phyloP scores from a whole-genome alignment of 1,284 basidiomycete genomes.

The Stygiomarasmius scandens region DNA sequence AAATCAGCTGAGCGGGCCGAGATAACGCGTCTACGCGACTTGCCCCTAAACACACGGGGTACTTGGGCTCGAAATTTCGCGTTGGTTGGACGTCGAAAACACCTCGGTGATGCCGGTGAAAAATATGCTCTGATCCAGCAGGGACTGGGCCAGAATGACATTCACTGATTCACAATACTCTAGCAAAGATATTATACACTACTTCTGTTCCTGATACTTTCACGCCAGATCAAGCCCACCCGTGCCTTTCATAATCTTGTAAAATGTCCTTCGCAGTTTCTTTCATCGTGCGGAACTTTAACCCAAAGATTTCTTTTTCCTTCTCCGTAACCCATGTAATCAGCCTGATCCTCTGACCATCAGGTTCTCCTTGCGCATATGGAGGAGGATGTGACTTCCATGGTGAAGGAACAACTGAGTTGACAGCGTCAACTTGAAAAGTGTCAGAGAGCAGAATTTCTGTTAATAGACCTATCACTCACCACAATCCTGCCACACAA shows the following conservation, averaged over 20 bases:
- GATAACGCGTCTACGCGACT: too few relatives aligned
- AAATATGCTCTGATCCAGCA: too few relatives aligned
- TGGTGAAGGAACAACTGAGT: conserved; percentile 9
- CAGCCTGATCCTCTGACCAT: background rate
- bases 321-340: conserved; percentile 36
- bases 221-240: conserved; percentile 31
- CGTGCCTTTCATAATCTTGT: conserved; percentile 39
- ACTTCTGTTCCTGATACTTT: too few relatives aligned
- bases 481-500: conserved; percentile 35
- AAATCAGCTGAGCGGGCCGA: too few relatives aligned
- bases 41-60: too few relatives aligned
- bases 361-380: conserved; percentile 7
- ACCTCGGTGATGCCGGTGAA: too few relatives aligned
- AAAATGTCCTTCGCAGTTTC: conserved; percentile 45
- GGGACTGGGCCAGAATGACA: too few relatives aligned
- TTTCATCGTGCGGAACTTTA: conserved; percentile 46
- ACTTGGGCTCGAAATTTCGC: too few relatives aligned
- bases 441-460: background rate
- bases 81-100: too few relatives aligned
- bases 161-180: too few relatives aligned
- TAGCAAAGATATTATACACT: too few relatives aligned
- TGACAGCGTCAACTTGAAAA: conserved; percentile 10
- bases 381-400: conserved; percentile 1
- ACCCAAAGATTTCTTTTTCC: conserved; percentile 43
- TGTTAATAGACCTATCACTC: conserved; percentile 1